phyloP scores from a whole-genome alignment of 306 rosid species.

The Trichosanthes truncata region DNA sequence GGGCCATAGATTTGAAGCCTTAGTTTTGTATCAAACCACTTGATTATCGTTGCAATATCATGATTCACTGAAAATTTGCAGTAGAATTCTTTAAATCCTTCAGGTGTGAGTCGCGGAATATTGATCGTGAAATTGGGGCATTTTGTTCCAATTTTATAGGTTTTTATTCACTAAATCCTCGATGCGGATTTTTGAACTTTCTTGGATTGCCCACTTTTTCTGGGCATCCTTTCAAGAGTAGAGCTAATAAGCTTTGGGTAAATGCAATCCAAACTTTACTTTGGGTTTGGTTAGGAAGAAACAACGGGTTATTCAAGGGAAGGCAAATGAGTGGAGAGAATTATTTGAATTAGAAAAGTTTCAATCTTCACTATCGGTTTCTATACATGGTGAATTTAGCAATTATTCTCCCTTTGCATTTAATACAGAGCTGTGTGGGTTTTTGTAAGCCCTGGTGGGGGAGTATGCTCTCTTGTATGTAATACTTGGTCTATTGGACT shows the following conservation, averaged over 20 bases:
- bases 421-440: not conserved
- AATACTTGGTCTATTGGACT: not conserved
- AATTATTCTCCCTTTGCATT: not conserved
- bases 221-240: not conserved
- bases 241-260: not conserved
- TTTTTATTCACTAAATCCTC: too few species aligned
- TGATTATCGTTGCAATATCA: not conserved
- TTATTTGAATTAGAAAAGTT: not conserved
- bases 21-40: not conserved
- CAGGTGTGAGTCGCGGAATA: not conserved
- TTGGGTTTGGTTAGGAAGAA: not conserved
- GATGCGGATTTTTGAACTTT: not conserved
- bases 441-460: not conserved
- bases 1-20: not conserved
- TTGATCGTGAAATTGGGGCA: not conserved
- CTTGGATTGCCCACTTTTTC: not conserved
- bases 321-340: not conserved
- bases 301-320: not conserved
- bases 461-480: not conserved
- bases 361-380: not conserved
- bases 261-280: not conserved
- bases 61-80: not conserved
- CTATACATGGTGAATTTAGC: not conserved
- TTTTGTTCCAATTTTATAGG: not conserved
- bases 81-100: not conserved